Evolutionary conservation across 768 basidiomycete genomes (phyloP), one percentile per base, ranked within the genome.

Genomic region (Collybia sordida): DNA sequence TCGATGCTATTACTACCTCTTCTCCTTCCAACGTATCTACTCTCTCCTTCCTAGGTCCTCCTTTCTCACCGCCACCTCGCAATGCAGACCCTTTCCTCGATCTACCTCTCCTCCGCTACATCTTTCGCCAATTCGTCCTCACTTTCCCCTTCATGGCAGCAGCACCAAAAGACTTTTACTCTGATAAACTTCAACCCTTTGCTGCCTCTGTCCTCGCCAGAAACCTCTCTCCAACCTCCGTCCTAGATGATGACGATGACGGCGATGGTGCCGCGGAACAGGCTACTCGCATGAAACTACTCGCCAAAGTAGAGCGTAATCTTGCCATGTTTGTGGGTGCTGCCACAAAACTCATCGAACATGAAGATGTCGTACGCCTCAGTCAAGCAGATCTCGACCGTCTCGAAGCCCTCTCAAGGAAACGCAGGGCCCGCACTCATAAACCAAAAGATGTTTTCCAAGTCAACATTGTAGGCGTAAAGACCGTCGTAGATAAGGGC

Each of bases 181-280:
- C 90, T 1, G 83, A 86, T 51, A 98, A 99, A 67, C 81, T 99
- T 3, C 96, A 98, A 69, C 95, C 96, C 0, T 98, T 98, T 66
- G 77, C 94, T 47, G 83, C 85, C 28, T 90, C 88, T 25, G 77
- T 93, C 53, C 72, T 98, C 11, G 77, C 90, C 0, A 84, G 91
- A 46, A 93, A 93, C 59, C 74, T 97, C 41, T 79, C 85, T 6
- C 72, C 82, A 0, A 72, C 78, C 0, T 76, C 82, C 12, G 71
- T 79, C 22, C 69, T 89, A 42, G 87, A 88, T 50, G 81, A 83
- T 31, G 72, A 52, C 51, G 62, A 64, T 21, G 58, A 67, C 1
- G 70, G 78, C 15, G 75, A 82, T 36, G 63, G 42, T n/a, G 53
- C 43, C 37, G 45, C 79, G 0, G 81, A 81, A 27, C 75, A 81